Evolutionary conservation across 108 stramenopile genomes (phyloP).

Genomic region (Tribonema minus): DNA sequence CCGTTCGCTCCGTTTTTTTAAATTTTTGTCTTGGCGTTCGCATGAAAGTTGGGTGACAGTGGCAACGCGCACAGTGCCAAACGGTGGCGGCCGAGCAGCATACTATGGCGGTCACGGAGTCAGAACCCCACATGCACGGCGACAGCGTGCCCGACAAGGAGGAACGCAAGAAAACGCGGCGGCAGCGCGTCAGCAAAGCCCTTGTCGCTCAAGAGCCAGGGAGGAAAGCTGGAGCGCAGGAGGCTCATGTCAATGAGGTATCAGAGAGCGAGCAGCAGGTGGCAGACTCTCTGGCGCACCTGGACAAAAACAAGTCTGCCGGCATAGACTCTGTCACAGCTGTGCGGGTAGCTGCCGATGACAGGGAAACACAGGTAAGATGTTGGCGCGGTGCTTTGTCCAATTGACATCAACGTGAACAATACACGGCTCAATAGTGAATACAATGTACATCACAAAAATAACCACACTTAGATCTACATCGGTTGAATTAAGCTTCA

Average conservation of each 20-base stretch:
- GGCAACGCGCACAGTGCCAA: too few relatives aligned
- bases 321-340: slow-evolving; percentile 58
- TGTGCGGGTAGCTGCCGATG: slow-evolving; percentile 59
- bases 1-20: too few relatives aligned
- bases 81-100: too few relatives aligned
- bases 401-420: too few relatives aligned
- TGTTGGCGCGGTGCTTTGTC: too few relatives aligned
- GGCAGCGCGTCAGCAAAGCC: slow-evolving; percentile 47
- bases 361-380: slow-evolving; percentile 43
- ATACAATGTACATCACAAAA: too few relatives aligned
- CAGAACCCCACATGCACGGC: background rate
- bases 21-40: too few relatives aligned
- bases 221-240: background rate
- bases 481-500: too few relatives aligned
- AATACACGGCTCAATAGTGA: too few relatives aligned
- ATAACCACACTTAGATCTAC: too few relatives aligned
- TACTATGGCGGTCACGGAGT: too few relatives aligned
- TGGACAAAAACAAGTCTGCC: slow-evolving; percentile 58
- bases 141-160: slow-evolving; percentile 55
- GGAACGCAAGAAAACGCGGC: slow-evolving; percentile 53
- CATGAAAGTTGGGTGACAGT: too few relatives aligned
- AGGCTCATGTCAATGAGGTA: background rate
- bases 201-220: slow-evolving; percentile 30
- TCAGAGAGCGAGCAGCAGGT: slow-evolving; percentile 42
- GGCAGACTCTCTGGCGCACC: slow-evolving; percentile 42